These are phyloP conservation scores for Collariella sp. DNA, from an alignment of 495 filamentous ascomycete genomes.

Conservation along the genomic window DNA sequence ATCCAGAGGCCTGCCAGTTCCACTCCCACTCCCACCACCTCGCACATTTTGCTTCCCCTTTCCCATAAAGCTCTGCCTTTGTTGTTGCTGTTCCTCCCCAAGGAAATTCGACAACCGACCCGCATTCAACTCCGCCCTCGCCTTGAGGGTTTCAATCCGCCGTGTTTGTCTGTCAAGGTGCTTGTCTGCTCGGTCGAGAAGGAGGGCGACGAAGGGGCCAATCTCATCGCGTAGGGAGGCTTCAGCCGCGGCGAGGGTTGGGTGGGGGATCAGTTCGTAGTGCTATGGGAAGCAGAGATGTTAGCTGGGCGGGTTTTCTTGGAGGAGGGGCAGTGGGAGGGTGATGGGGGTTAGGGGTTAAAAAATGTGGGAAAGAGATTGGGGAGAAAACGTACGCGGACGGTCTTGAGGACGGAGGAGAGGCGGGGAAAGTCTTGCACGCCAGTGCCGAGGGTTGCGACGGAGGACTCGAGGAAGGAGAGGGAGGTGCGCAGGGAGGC, in stretches of 20 bases:
- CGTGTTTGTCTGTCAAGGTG: slow-evolving; percentile 39
- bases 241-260: slow-evolving; percentile 40
- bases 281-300: slow-evolving; percentile 22
- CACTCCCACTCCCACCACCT: not conserved
- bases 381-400: slow-evolving; percentile 30
- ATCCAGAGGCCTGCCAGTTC: slow-evolving; percentile 12
- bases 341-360: not conserved
- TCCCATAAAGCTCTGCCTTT: not conserved
- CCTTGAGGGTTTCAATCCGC: slow-evolving; percentile 41
- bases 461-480: slow-evolving; percentile 44
- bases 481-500: slow-evolving; percentile 42
- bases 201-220: slow-evolving; percentile 35
- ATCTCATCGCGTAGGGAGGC: slow-evolving; percentile 44
- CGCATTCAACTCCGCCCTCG: slow-evolving; percentile 40
- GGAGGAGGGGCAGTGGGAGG: not conserved
- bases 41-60: not conserved
- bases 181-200: slow-evolving; percentile 42
- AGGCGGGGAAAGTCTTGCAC: slow-evolving; percentile 42
- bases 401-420: slow-evolving; percentile 38
- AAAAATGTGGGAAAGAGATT: not conserved
- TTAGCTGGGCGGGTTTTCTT: not conserved
- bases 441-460: slow-evolving; percentile 36
- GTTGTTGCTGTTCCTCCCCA: not conserved
- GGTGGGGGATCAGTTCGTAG: slow-evolving; percentile 46
- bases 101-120: slow-evolving; percentile 29